Percentiles rank a stretch among this genome's conserved stretches.
Conservation (phyloP, 2,329 filamentous ascomycete species). For the Penicillium psychrosexuale region DNA sequence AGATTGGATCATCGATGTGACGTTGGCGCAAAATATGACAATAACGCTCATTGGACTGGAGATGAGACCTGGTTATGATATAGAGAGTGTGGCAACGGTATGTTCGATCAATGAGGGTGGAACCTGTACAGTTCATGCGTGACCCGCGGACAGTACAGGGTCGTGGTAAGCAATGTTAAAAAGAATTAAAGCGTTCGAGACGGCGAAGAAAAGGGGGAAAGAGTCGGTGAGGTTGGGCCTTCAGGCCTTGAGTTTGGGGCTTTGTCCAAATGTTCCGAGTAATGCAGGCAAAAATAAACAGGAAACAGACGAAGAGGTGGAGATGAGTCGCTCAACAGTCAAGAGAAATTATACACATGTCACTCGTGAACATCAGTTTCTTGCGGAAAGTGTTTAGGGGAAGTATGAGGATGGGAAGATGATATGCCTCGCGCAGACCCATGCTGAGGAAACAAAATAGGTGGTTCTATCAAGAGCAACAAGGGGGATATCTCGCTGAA, state of each 20-base stretch:
- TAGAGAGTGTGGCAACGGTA: conserved; percentile 13
- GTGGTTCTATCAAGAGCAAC: conserved; percentile 21
- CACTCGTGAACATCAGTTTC: conserved; percentile 36
- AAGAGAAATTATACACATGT: conserved; percentile 28
- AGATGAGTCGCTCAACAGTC: conserved; percentile 16
- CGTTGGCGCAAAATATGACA: conserved; percentile 5
- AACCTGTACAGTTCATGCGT: not conserved
- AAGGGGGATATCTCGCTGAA: conserved; percentile 24
- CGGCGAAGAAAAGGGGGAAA: not conserved
- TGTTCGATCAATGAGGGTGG: conserved; percentile 6
- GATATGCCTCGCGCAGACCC: conserved; percentile 20
- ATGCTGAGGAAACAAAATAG: conserved; percentile 14
- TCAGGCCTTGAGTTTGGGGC: not conserved
- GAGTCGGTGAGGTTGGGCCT: not conserved
- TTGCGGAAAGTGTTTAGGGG: conserved; percentile 3
- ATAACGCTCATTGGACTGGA: conserved; percentile 4
- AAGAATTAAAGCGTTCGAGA: not conserved
- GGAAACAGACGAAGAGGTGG: conserved; percentile 7
- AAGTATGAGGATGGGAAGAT: conserved; percentile 6
- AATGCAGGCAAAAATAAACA: not conserved
- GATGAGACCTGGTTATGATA: conserved; percentile 5
- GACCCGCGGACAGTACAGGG: not conserved
- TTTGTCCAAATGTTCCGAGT: not conserved
- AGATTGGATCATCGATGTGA: not conserved
- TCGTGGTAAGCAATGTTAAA: not conserved